Percentiles rank a stretch among this genome's conserved stretches.
phyloP scores from a whole-genome alignment of 73 alveolate genomes.

The Stentor coeruleus region DNA sequence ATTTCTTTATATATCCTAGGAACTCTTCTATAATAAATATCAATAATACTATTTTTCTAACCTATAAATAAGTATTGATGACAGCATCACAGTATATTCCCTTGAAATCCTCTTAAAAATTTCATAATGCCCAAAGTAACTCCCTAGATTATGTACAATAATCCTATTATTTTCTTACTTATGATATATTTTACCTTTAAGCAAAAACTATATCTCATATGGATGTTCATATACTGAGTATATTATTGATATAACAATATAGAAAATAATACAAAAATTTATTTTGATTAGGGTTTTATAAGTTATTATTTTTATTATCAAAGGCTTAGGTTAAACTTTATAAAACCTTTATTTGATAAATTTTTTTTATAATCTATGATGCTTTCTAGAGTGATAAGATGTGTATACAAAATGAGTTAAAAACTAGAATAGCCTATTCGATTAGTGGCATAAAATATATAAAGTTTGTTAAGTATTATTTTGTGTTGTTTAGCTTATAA shows the following conservation, averaged over 20 bases:
- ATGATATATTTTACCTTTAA: background rate
- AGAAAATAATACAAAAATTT: background rate
- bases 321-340: too few species aligned
- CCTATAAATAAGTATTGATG: slow-evolving; percentile 41
- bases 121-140: slow-evolving; percentile 7
- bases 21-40: background rate
- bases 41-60: slow-evolving; percentile 28
- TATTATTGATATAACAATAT: background rate
- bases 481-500: too few species aligned
- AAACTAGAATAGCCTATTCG: too few species aligned
- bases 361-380: too few species aligned
- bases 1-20: slow-evolving; percentile 38
- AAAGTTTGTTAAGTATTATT: too few species aligned
- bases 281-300: background rate
- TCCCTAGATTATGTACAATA: background rate
- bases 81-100: slow-evolving; percentile 27
- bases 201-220: background rate
- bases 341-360: too few species aligned
- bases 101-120: background rate
- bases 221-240: background rate
- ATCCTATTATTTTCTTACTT: slow-evolving; percentile 30
- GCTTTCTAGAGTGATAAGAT: too few species aligned
- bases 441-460: too few species aligned
- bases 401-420: too few species aligned
- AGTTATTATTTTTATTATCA: background rate